Conservation (phyloP, 2,329 filamentous ascomycete species). For the Fusarium redolens region DNA sequence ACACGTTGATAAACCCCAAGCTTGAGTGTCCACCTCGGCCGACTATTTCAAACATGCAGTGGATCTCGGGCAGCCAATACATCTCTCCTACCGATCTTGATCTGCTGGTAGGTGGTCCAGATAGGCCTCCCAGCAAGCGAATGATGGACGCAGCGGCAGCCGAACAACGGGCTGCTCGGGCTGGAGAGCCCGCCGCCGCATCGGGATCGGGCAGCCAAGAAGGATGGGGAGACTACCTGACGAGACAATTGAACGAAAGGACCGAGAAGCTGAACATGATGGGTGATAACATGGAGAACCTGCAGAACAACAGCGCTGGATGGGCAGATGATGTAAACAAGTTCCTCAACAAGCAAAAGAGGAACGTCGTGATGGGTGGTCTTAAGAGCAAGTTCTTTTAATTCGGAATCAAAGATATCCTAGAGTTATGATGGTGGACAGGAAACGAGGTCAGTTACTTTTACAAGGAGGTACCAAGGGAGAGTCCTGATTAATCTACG, state of each 20-base stretch:
- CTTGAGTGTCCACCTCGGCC: constrained; percentile 81
- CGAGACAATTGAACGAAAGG: constrained; percentile 86
- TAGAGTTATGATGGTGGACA: not conserved
- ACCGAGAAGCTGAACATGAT: constrained; percentile 88
- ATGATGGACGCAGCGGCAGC: constrained; percentile 84
- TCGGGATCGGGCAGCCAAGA: constrained; percentile 60
- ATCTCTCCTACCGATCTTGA: constrained; percentile 90
- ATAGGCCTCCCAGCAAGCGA: constrained; percentile 87
- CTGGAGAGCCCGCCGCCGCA: constrained; percentile 47
- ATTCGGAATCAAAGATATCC: not conserved
- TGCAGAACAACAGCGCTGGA: constrained; percentile 82
- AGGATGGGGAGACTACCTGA: constrained; percentile 82
- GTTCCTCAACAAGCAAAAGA: constrained; percentile 88
- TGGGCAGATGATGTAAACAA: constrained; percentile 92
- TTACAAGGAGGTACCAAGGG: constrained; percentile 25
- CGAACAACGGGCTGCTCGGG: constrained; percentile 72
- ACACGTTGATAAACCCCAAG: constrained; percentile 82
- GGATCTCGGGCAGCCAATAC: constrained; percentile 95
- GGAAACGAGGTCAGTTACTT: not conserved
- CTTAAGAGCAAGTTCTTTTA: constrained; percentile 69
- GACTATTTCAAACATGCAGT: constrained; percentile 94
- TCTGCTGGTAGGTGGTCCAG: constrained; percentile 86
- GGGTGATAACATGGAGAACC: constrained; percentile 84
- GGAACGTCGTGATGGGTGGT: constrained; percentile 79
- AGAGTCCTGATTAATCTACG: not conserved